Percentiles rank a stretch among this genome's conserved stretches.
phyloP scores from a whole-genome alignment of 129 eudicot genomes.

The Centella asiatica region DNA sequence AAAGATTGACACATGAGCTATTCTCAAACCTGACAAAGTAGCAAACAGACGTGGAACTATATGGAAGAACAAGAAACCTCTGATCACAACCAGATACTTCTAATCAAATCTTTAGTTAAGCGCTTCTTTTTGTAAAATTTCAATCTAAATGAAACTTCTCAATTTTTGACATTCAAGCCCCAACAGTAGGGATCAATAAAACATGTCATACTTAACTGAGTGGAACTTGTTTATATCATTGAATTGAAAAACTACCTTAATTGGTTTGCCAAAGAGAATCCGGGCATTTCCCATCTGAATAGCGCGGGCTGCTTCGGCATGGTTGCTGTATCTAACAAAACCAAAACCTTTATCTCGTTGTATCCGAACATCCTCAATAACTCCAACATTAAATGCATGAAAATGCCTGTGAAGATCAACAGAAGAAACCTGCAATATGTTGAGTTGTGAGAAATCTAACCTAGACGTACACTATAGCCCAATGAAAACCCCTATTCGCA shows the following conservation, averaged over 20 bases:
- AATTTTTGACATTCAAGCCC: not conserved
- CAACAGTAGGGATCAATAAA: not conserved
- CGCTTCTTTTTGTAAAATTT: too few species aligned
- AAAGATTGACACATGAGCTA: not conserved
- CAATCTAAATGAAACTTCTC: too few species aligned
- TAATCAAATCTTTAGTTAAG: too few species aligned
- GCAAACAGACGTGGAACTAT: not conserved
- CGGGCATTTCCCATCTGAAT: slow-evolving; percentile 67
- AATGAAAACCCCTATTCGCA: too few species aligned
- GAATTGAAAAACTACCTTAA: slow-evolving; percentile 36
- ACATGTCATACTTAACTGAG: not conserved
- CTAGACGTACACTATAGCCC: too few species aligned
- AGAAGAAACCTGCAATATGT: slow-evolving; percentile 59
- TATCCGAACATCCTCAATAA: slow-evolving; percentile 76
- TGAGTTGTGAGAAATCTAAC: not conserved
- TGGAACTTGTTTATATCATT: too few species aligned
- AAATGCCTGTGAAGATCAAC: slow-evolving; percentile 81
- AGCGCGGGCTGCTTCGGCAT: slow-evolving; percentile 77
- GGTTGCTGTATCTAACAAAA: slow-evolving; percentile 61
- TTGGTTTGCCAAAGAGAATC: slow-evolving; percentile 55
- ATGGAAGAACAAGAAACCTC: not conserved
- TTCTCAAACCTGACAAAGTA: not conserved
- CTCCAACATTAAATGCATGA: slow-evolving; percentile 72
- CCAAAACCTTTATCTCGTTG: slow-evolving; percentile 85
- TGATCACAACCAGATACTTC: too few species aligned